Percentiles rank a stretch among this genome's conserved stretches.
Evolutionary conservation across 345 rosid species (phyloP).

Genomic region (Salix koriyanagi): DNA sequence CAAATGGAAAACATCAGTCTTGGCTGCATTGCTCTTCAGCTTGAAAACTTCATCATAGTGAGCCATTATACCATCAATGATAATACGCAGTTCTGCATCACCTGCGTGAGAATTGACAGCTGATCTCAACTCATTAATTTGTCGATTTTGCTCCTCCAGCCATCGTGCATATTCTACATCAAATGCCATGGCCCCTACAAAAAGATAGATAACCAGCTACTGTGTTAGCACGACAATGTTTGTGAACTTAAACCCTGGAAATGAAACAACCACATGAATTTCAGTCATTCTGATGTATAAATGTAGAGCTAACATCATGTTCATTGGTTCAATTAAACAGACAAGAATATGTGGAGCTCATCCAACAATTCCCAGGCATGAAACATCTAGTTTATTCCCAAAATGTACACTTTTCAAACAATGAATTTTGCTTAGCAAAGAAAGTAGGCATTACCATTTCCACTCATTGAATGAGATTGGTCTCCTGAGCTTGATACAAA

Average conservation of each 20-base stretch:
- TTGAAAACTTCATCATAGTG: slow-evolving; percentile 92
- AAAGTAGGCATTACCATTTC: slow-evolving; percentile 63
- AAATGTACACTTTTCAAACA: neutral
- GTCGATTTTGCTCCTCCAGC: slow-evolving; percentile 83
- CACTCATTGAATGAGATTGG: slow-evolving; percentile 83
- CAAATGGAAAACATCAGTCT: slow-evolving; percentile 94
- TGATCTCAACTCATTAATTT: slow-evolving; percentile 84
- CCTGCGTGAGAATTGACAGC: slow-evolving; percentile 95
- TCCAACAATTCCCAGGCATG: neutral
- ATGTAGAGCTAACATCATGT: neutral
- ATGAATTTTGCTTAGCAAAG: neutral
- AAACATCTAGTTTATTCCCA: neutral
- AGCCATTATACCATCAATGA: slow-evolving; percentile 77
- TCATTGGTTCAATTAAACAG: neutral
- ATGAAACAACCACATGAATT: neutral
- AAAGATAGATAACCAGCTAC: slow-evolving; percentile 9
- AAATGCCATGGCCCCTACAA: slow-evolving; percentile 94
- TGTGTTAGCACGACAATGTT: neutral
- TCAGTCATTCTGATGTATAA: neutral
- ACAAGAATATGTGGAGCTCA: neutral
- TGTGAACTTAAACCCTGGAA: neutral
- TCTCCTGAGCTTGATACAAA: slow-evolving; percentile 96
- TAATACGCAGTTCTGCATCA: slow-evolving; percentile 83
- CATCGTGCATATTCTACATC: slow-evolving; percentile 91
- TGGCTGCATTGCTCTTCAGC: slow-evolving; percentile 92